Evolutionary conservation across 2,329 filamentous ascomycete species (phyloP).

Genomic region (Arthrobotrys musiformis): DNA sequence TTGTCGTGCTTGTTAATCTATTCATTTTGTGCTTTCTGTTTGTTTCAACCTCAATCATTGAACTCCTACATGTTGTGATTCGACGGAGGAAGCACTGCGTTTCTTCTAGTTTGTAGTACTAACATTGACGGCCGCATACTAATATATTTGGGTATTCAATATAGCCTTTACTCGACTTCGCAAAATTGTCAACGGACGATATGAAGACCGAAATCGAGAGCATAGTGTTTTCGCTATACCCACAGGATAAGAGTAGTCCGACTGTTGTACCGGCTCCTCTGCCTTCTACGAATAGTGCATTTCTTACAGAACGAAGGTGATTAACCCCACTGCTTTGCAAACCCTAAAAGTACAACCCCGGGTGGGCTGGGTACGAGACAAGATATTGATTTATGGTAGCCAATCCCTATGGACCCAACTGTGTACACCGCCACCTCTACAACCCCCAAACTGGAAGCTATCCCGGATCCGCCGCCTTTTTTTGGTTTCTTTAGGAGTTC

Average conservation of each 20-base stretch:
- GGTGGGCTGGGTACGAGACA: too few species aligned
- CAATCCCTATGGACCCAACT: slow-evolving; percentile 92
- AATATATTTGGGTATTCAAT: too few species aligned
- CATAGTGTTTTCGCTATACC: slow-evolving; percentile 56
- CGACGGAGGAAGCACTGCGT: background rate
- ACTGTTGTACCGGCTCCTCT: slow-evolving; percentile 57
- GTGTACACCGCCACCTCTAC: slow-evolving; percentile 90
- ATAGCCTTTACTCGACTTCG: slow-evolving; percentile 42
- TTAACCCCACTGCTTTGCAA: background rate
- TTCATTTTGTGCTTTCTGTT: background rate
- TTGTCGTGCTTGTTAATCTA: background rate
- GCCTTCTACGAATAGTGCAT: slow-evolving; percentile 40
- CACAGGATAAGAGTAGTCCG: slow-evolving; percentile 53
- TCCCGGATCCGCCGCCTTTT: slow-evolving; percentile 94
- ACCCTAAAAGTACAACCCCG: background rate
- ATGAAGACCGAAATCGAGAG: slow-evolving; percentile 34
- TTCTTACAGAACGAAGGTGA: slow-evolving; percentile 55
- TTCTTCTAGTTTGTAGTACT: background rate
- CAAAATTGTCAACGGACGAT: slow-evolving; percentile 34
- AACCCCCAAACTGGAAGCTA: slow-evolving; percentile 97
- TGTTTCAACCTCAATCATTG: background rate
- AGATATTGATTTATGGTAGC: slow-evolving; percentile 32
- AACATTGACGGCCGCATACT: too few species aligned
- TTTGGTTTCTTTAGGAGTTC: slow-evolving; percentile 92
- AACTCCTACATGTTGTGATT: background rate